Conservation (phyloP, 306 rosid species). For the Hylodesmum podocarpum region DNA sequence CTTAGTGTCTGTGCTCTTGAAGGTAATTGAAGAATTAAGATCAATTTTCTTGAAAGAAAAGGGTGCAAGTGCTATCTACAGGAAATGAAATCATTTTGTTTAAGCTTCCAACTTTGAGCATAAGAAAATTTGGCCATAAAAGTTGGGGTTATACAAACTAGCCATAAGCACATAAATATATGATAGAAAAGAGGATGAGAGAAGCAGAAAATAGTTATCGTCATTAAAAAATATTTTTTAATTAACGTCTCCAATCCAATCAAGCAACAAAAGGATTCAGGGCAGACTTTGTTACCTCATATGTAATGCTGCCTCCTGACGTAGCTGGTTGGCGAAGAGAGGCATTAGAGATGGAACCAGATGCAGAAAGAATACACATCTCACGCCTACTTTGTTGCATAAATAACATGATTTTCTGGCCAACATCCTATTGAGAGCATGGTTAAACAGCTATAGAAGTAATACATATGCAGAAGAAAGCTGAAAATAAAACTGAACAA, state of each 20-base stretch:
- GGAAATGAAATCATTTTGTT: slow-evolving; percentile 1
- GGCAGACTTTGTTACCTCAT: slow-evolving; percentile 61
- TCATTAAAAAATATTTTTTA: slow-evolving; percentile 10
- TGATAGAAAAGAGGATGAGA: not conserved
- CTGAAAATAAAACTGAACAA: slow-evolving; percentile 18
- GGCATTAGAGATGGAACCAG: slow-evolving; percentile 87
- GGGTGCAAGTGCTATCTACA: slow-evolving; percentile 6
- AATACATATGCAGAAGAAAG: slow-evolving; percentile 23
- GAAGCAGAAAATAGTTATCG: slow-evolving; percentile 9
- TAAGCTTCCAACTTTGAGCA: not conserved
- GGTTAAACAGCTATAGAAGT: slow-evolving; percentile 40
- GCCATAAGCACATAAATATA: slow-evolving; percentile 3
- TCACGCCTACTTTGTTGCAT: slow-evolving; percentile 96
- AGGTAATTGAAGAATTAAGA: not conserved
- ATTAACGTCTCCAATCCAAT: not conserved
- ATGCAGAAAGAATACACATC: slow-evolving; percentile 88
- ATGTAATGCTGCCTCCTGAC: slow-evolving; percentile 85
- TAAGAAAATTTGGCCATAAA: slow-evolving; percentile 11
- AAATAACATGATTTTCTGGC: slow-evolving; percentile 88
- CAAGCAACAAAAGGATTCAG: not conserved
- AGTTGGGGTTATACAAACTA: not conserved
- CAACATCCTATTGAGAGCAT: slow-evolving; percentile 73
- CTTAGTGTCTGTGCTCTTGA: not conserved
- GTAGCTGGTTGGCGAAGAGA: slow-evolving; percentile 93
- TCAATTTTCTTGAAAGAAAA: not conserved